A percentile compares a stretch with the other conserved stretches of the same genome.
Evolutionary conservation across 805 yeast species (phyloP).

Genomic region (Cyberlindnera veronae): DNA sequence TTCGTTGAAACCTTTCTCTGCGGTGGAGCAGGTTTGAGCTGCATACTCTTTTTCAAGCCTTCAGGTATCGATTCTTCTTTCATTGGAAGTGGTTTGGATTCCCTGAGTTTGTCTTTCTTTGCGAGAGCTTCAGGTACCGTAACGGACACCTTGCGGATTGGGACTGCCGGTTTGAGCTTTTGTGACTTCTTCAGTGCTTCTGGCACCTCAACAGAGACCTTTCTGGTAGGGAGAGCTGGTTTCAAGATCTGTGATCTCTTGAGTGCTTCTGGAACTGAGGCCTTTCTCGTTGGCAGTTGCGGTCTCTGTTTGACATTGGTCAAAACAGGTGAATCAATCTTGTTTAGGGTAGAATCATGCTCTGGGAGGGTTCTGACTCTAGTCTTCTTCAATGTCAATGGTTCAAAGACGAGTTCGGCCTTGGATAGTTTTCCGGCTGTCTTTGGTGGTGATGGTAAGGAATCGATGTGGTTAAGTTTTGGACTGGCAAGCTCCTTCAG

Average conservation of each 20-base stretch:
- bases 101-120: constrained; percentile 5
- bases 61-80: constrained; percentile 14
- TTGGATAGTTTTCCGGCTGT: background rate
- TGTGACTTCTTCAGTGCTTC: constrained; percentile 21
- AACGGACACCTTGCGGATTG: constrained; percentile 20
- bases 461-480: constrained; percentile 19
- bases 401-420: constrained; percentile 4
- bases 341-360: background rate
- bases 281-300: constrained; percentile 8
- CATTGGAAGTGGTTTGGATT: constrained; percentile 8
- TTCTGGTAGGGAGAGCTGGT: constrained; percentile 22
- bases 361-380: constrained; percentile 18
- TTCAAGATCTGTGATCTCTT: constrained; percentile 15
- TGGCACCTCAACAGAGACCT: constrained; percentile 19
- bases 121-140: constrained; percentile 23
- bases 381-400: constrained; percentile 20
- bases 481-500: constrained; percentile 15
- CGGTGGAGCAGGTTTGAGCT: constrained; percentile 18
- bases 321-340: background rate
- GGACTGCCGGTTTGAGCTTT: constrained; percentile 23
- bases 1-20: constrained; percentile 15
- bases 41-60: constrained; percentile 10
- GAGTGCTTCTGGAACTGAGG: constrained; percentile 24
- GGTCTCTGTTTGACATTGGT: constrained; percentile 5
- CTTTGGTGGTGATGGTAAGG: constrained; percentile 1